Percentiles rank a stretch among this genome's conserved stretches.
Evolutionary conservation across 345 rosid species (phyloP).

Genomic region (Firmiana major): DNA sequence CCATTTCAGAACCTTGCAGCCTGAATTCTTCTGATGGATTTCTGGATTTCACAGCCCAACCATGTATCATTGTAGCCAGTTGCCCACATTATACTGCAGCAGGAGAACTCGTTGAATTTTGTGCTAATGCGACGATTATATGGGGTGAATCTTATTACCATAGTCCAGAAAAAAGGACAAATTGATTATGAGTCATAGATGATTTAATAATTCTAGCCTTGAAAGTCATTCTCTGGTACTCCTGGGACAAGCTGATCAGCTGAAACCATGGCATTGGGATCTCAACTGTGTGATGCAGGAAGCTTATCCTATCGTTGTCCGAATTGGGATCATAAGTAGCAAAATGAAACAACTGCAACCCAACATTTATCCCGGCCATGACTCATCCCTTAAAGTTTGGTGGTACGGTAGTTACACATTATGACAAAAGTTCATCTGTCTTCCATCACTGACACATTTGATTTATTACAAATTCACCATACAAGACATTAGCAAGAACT

Average conservation of each 20-base stretch:
- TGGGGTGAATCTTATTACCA: neutral
- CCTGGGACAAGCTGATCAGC: neutral
- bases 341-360: neutral
- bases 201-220: no score
- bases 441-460: neutral
- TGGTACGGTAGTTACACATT: neutral
- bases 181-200: neutral
- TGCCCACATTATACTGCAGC: neutral
- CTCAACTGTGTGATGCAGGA: neutral
- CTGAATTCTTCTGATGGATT: neutral
- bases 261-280: neutral
- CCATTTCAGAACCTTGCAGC: neutral
- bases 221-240: neutral
- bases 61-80: neutral
- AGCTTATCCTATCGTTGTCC: constrained; percentile 8
- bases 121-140: neutral
- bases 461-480: neutral
- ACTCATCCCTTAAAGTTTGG: neutral
- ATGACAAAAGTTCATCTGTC: neutral
- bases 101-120: neutral
- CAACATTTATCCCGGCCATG: neutral
- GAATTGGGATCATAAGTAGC: neutral
- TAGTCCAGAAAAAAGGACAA: neutral
- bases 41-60: neutral
- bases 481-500: neutral